phyloP scores from a whole-genome alignment of 345 rosid genomes.

The Sonneratia alba region DNA sequence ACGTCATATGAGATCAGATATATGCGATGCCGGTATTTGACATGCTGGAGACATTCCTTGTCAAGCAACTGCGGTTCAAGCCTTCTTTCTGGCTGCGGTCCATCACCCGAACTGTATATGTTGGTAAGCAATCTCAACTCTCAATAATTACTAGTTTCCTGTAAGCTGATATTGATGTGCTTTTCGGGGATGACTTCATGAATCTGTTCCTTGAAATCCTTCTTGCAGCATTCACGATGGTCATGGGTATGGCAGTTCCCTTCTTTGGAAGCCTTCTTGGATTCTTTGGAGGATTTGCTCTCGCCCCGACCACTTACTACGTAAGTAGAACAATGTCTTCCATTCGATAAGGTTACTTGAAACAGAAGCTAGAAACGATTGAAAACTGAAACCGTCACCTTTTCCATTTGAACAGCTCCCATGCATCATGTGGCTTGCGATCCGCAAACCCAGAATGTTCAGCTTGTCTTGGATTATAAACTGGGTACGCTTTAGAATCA shows the following conservation, averaged over 20 bases:
- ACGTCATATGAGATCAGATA: slow-evolving; percentile 1
- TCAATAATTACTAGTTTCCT: background rate
- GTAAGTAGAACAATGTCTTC: slow-evolving; percentile 23
- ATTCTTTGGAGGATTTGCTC: slow-evolving; percentile 83
- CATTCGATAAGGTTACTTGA: background rate
- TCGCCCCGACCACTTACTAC: slow-evolving; percentile 71
- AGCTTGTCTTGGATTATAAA: slow-evolving; percentile 51
- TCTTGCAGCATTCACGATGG: slow-evolving; percentile 58
- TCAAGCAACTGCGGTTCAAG: slow-evolving; percentile 35
- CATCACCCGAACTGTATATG: slow-evolving; percentile 50
- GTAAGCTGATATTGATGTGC: background rate
- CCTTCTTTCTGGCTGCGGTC: slow-evolving; percentile 52
- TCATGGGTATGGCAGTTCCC: slow-evolving; percentile 50
- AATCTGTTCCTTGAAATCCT: background rate
- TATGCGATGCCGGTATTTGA: slow-evolving; percentile 82
- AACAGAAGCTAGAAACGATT: background rate
- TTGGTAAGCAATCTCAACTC: slow-evolving; percentile 35
- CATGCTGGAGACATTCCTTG: slow-evolving; percentile 62
- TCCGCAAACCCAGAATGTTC: slow-evolving; percentile 59
- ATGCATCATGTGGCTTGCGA: slow-evolving; percentile 60
- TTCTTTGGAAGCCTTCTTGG: slow-evolving; percentile 76
- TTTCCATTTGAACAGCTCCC: slow-evolving; percentile 39
- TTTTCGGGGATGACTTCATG: background rate
- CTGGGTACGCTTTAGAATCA: slow-evolving; percentile 37
- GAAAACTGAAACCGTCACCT: background rate